Conservation (phyloP, 164 flowering plant genomes). For the Chloranthus sessilifolius region DNA sequence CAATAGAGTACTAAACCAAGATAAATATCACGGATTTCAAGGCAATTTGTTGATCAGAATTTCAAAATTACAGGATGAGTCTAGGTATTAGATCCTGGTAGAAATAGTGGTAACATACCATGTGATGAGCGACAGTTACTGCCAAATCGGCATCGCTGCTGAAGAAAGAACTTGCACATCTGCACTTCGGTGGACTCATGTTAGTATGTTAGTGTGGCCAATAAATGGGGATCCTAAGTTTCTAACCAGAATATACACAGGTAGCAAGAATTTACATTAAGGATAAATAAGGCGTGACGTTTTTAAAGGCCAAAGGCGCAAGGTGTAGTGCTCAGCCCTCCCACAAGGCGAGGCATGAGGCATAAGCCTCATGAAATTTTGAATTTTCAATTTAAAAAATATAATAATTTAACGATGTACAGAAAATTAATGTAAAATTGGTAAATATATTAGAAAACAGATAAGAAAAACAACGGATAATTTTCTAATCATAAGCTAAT, state of each 20-base stretch:
- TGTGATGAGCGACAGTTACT: slow-evolving; percentile 90
- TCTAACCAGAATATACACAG: neutral
- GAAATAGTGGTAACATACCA: slow-evolving; percentile 62
- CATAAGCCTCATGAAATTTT: no score
- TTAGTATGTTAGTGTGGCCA: slow-evolving; percentile 35
- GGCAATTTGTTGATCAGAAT: no score
- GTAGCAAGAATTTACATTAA: neutral
- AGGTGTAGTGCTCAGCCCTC: no score
- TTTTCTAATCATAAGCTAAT: no score
- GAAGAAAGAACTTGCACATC: slow-evolving; percentile 99
- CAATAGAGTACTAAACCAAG: no score
- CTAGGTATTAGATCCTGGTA: slow-evolving; percentile 1
- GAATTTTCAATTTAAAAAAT: no score
- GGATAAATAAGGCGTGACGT: neutral
- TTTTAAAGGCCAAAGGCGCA: neutral
- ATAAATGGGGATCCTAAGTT: slow-evolving; percentile 14
- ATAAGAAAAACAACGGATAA: no score
- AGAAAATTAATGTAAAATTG: no score
- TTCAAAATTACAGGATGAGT: slow-evolving; percentile 1
- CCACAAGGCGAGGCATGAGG: no score
- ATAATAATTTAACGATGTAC: no score
- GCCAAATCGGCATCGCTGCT: slow-evolving; percentile 97
- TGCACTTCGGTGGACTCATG: slow-evolving; percentile 61
- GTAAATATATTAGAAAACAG: no score
- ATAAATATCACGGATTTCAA: no score